Evolutionary conservation across 2,329 filamentous ascomycete genomes (phyloP).

Genomic region (Colletotrichum liaoningense): DNA sequence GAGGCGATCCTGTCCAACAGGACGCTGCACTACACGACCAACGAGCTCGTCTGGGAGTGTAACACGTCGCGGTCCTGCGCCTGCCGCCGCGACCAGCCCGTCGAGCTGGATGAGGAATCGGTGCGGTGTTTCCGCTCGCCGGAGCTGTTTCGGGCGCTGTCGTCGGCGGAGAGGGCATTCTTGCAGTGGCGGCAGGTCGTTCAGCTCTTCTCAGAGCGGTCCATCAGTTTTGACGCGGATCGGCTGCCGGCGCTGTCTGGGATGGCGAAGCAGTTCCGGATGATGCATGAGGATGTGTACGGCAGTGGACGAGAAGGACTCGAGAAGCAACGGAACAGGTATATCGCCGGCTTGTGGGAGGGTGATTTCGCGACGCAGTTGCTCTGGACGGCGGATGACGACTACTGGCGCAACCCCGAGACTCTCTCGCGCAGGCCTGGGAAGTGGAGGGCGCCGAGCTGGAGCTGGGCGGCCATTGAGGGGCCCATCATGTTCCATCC

Average conservation of each 20-base stretch:
- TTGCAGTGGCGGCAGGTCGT: background rate
- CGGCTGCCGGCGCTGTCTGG: background rate
- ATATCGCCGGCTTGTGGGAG: background rate
- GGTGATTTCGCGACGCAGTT: background rate
- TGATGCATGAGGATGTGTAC: background rate
- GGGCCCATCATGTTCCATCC: background rate
- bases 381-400: background rate
- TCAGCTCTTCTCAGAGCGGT: background rate
- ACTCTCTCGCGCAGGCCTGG: background rate
- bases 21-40: conserved; percentile 33
- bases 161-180: background rate
- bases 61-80: background rate
- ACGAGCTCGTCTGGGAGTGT: conserved; percentile 38
- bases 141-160: background rate
- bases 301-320: no score
- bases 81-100: background rate
- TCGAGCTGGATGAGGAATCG: background rate
- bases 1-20: conserved; percentile 38
- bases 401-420: background rate
- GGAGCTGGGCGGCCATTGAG: background rate
- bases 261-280: background rate
- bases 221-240: background rate
- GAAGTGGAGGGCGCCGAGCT: background rate
- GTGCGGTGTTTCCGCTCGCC: background rate
- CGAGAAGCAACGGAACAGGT: background rate